Conservation (phyloP, 2,329 filamentous ascomycete genomes). For the Chaetomiaceae sp. region DNA sequence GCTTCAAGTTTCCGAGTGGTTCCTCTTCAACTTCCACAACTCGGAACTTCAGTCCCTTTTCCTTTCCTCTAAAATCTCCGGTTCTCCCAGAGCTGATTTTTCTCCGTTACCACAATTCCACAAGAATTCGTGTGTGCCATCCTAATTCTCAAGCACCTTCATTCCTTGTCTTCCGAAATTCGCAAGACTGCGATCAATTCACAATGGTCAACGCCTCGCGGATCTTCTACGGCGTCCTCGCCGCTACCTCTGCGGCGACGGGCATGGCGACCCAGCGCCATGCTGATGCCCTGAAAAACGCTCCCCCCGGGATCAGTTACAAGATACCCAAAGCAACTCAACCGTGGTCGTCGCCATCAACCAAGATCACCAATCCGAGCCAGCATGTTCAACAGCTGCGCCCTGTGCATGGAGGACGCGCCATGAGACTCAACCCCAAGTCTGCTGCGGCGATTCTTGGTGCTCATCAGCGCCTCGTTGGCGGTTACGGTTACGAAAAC, state of each 20-base stretch:
- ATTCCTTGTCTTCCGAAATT: background rate
- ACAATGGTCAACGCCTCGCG: conserved; percentile 1
- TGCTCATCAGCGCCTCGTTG: conserved; percentile 27
- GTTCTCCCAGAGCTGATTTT: background rate
- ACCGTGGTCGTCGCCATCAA: conserved; percentile 7
- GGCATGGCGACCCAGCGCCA: conserved; percentile 5
- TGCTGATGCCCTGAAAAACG: conserved; percentile 11
- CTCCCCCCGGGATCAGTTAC: conserved; percentile 22
- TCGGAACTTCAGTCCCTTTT: too few species aligned
- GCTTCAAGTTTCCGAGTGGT: background rate
- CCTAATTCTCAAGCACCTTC: too few species aligned
- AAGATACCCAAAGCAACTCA: conserved; percentile 16
- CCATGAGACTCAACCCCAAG: conserved; percentile 16
- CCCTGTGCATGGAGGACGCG: conserved; percentile 5
- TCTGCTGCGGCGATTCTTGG: conserved; percentile 30
- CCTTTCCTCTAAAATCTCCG: too few species aligned
- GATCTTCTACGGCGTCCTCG: conserved; percentile 2
- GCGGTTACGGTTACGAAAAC: conserved; percentile 30
- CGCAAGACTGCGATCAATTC: background rate
- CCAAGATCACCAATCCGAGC: conserved; percentile 1
- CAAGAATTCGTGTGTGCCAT: too few species aligned
- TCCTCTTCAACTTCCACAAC: too few species aligned
- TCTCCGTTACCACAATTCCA: too few species aligned
- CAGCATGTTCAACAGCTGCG: conserved; percentile 18
- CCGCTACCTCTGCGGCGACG: conserved; percentile 10